Base-by-base conservation (phyloP, 148 eudicot genomes). In the Amaranthus cruentus region DNA sequence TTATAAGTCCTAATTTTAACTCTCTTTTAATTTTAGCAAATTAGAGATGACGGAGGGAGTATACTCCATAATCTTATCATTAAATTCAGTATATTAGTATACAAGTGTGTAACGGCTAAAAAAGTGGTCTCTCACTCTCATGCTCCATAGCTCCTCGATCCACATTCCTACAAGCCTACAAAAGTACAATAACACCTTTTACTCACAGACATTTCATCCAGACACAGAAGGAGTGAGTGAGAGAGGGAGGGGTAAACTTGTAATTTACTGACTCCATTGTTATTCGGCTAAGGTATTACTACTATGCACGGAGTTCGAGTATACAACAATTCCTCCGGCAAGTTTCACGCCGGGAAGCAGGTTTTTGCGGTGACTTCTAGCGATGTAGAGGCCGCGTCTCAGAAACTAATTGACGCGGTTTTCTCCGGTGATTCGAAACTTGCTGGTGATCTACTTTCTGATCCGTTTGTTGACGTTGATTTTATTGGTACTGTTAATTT, bases 401-500 rank as follows among this genome's bases (percentile, higher is more conserved):
- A 84, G 68, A 77, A 71, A 3, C 88, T 89, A 3, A 70, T 89
- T 48, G 91, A 87, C 56, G 88, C 94, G 3, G 74, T 83, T 13
- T 83, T 80, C 72, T 77, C 55, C 38, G 80, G 81, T 28, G 86
- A 90, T 58, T 76, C 75, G 11, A 75, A 80, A 21, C 73, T 77
- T 12, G 91, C 90, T 0, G 9, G 66, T 0, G 87, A 88, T 5
- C 83, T 83, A 58, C 61, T 88, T n/a, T 53, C 69, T 5, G 81
- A 90, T 28, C 86, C 86, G 18, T 74, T 77, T 18, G 88, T 88
- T 12, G 90, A 88, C 79, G 90, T 86, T 4, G 83, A 90, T 65
- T 88, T 69, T 72, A 79, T 83, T 51, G 95, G 91, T 47, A 79
- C 88, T 0, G 95, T 90, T 28, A 68, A 67, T 18, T 59, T 90